Evolutionary conservation across 495 filamentous ascomycete species (phyloP).

Genomic region (Podospora pseudocomata): DNA sequence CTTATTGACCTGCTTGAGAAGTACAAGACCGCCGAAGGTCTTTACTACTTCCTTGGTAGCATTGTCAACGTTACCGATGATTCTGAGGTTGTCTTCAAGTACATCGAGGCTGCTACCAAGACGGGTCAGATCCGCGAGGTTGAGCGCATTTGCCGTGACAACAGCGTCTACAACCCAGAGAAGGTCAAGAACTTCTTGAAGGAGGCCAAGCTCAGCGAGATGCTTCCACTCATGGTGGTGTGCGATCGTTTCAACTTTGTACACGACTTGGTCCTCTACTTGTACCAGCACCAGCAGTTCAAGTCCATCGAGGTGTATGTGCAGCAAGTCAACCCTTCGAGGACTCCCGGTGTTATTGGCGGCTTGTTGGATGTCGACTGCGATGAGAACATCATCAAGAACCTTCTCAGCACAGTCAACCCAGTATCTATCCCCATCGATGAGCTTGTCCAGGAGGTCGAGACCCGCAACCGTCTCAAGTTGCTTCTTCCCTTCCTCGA

Average conservation of each 20-base stretch:
- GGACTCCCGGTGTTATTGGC: slow-evolving; percentile 91
- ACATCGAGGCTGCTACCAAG: slow-evolving; percentile 92
- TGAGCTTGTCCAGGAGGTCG: slow-evolving; percentile 91
- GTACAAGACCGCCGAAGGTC: slow-evolving; percentile 91
- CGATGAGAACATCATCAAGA: slow-evolving; percentile 93
- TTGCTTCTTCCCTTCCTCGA: slow-evolving; percentile 95
- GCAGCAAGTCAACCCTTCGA: slow-evolving; percentile 94
- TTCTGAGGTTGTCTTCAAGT: slow-evolving; percentile 96
- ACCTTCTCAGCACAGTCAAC: slow-evolving; percentile 81
- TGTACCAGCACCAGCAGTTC: slow-evolving; percentile 99
- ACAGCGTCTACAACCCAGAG: slow-evolving; percentile 87
- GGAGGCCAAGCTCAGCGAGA: slow-evolving; percentile 87
- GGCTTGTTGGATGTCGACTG: slow-evolving; percentile 97
- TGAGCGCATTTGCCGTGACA: slow-evolving; percentile 94
- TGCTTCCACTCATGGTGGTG: slow-evolving; percentile 95
- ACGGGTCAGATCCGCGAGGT: slow-evolving; percentile 92
- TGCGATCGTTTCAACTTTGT: slow-evolving; percentile 99
- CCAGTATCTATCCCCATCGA: slow-evolving; percentile 87
- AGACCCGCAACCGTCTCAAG: slow-evolving; percentile 93
- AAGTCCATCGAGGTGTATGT: slow-evolving; percentile 99
- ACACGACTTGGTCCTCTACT: slow-evolving; percentile 92
- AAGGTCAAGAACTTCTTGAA: slow-evolving; percentile 99
- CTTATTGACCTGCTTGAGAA: slow-evolving; percentile 95
- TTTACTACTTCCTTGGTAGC: slow-evolving; percentile 96
- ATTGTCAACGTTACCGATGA: slow-evolving; percentile 98